Conservation (phyloP, 1,139 yeast genomes). For the Martiniozyma asiatica region DNA sequence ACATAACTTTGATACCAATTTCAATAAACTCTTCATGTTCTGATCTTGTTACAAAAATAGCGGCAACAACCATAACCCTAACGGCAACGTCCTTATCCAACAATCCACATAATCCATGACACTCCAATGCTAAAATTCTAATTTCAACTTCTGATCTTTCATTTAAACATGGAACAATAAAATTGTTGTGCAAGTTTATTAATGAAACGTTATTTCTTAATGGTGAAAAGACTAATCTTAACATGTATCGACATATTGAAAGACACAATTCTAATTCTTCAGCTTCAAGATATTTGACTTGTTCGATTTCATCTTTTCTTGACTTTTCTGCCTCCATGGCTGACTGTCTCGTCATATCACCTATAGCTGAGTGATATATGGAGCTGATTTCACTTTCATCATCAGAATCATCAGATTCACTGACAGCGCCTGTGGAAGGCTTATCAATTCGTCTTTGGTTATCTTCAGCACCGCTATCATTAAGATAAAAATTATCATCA, state of each 20-base stretch:
- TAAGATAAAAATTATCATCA: too few species aligned
- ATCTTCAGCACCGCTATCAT: background rate
- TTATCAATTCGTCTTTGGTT: slow-evolving; percentile 8
- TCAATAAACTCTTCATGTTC: slow-evolving; percentile 51
- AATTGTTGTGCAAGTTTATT: slow-evolving; percentile 59
- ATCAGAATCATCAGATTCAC: slow-evolving; percentile 22
- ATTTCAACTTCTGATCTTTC: slow-evolving; percentile 42
- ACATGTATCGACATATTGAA: slow-evolving; percentile 55
- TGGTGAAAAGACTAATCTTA: slow-evolving; percentile 57
- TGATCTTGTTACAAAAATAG: slow-evolving; percentile 42
- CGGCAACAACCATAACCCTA: slow-evolving; percentile 45
- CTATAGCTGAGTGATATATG: slow-evolving; percentile 46
- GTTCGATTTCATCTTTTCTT: slow-evolving; percentile 18
- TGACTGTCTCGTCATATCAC: slow-evolving; percentile 17
- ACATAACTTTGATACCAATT: slow-evolving; percentile 55
- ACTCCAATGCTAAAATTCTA: slow-evolving; percentile 58
- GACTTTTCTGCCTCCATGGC: slow-evolving; percentile 19
- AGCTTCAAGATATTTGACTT: slow-evolving; percentile 31
- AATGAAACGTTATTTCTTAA: slow-evolving; percentile 56
- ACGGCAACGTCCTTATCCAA: slow-evolving; percentile 56
- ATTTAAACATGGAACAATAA: slow-evolving; percentile 75
- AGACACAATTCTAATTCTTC: slow-evolving; percentile 56
- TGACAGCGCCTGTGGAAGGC: too few species aligned
- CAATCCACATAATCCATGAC: slow-evolving; percentile 72
- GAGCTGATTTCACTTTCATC: slow-evolving; percentile 25